These are phyloP conservation scores for Ascochyta viciae-villosae DNA, from an alignment of 2,329 filamentous ascomycete genomes.

Conservation along the genomic window DNA sequence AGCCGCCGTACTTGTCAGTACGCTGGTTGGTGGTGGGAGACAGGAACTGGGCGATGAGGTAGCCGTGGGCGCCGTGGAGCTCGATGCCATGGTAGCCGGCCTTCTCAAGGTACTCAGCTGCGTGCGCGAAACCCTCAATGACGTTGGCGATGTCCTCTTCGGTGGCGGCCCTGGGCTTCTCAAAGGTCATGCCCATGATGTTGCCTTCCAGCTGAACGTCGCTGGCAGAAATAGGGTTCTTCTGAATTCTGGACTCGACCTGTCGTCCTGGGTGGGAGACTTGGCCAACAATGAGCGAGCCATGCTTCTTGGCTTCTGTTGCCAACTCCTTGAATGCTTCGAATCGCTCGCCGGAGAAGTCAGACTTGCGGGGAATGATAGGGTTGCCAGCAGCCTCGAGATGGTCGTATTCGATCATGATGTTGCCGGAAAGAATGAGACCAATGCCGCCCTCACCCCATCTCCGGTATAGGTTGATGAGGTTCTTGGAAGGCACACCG, in stretches of 20 bases:
- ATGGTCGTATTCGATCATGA: constrained; percentile 71
- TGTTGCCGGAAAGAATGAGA: constrained; percentile 68
- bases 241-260: constrained; percentile 53
- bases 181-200: constrained; percentile 58
- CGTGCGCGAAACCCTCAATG: constrained; percentile 67
- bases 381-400: constrained; percentile 62
- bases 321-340: constrained; percentile 66
- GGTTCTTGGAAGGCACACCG: constrained; percentile 61
- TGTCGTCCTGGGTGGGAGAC: constrained; percentile 70
- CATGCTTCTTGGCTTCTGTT: constrained; percentile 62
- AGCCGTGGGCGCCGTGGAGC: constrained; percentile 55
- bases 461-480: constrained; percentile 60
- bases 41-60: constrained; percentile 56
- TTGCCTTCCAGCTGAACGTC: constrained; percentile 47
- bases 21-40: constrained; percentile 52
- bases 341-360: constrained; percentile 64
- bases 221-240: constrained; percentile 59
- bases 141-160: constrained; percentile 63
- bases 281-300: constrained; percentile 65
- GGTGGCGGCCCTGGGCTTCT: constrained; percentile 61
- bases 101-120: constrained; percentile 67
- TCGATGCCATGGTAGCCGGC: constrained; percentile 65
- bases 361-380: constrained; percentile 63
- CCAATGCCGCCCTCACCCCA: constrained; percentile 60
- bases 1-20: constrained; percentile 55